Evolutionary conservation across 768 basidiomycete species (phyloP), one percentile per base, ranked within the genome.

Genomic region (Coprinopsis cinerea): DNA sequence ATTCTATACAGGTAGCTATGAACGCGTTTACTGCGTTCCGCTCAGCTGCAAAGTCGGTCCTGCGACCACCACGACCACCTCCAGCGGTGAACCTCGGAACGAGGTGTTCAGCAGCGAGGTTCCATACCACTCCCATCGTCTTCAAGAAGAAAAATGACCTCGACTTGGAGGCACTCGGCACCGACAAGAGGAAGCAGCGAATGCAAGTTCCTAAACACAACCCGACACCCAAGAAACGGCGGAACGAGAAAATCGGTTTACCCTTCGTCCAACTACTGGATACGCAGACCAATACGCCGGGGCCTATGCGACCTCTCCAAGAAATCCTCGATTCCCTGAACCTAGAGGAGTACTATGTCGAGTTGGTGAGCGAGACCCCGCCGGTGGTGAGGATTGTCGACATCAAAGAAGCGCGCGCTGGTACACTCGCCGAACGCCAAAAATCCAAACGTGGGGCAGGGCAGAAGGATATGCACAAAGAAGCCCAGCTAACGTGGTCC

Each of bases 401-500:
- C 56, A 72, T 71, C 51, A 70, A 70, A 53, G 72, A 66, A 27
- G 64, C 67, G 32, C 68, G 67, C 49, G 66, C 64, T 32, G 70
- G 68, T 53, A 60, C 67, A 17, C 69, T 66, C 52, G 64, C 67
- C 48, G 55, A 63, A 44, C 70, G 67, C 54, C 63, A 58, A 42
- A 67, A 68, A 54, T 65, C 62, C 44, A 71, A 69, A 54, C 67
- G 57, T 43, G 55, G 57, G 4, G 57, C 49, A 34, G 54, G 64
- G 39, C 61, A 67, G 45, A 62, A 71, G 51, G 50, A 28, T 32
- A 51, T 61, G 18, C 60, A 67, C 47, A 90, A 89, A 68, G 83
- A 88, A 67, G 69, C 88, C 3, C 83, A 86, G 64, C 59, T 92
- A 40, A 79, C 82, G 11, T 92, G 88, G 85, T 72, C 69, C 2